Conservation (phyloP, 106 monocot genomes). For the Dendrobium officinale region DNA sequence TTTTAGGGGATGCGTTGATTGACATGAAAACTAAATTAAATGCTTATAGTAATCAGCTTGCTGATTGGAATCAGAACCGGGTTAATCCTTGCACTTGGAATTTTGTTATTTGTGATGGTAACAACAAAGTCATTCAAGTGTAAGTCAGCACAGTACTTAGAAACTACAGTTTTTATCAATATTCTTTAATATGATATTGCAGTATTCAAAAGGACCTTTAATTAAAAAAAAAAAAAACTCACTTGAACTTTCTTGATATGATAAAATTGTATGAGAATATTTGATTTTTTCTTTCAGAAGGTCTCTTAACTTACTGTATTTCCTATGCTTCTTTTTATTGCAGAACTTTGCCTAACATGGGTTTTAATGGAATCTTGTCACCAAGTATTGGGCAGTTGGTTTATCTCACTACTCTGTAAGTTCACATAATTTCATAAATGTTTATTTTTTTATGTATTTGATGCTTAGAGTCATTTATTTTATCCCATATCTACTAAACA, state of each 20-base stretch:
- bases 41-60: slow-evolving; percentile 43
- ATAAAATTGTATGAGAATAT: background rate
- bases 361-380: slow-evolving; percentile 75
- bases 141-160: slow-evolving; percentile 22
- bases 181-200: background rate
- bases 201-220: background rate
- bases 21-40: slow-evolving; percentile 42
- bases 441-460: background rate
- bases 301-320: background rate
- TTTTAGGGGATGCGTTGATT: slow-evolving; percentile 49
- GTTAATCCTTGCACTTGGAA: slow-evolving; percentile 70
- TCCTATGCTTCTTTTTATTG: background rate
- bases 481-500: background rate
- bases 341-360: slow-evolving; percentile 82
- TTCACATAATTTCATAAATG: background rate
- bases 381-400: slow-evolving; percentile 63
- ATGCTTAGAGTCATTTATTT: background rate
- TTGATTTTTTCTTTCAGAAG: background rate
- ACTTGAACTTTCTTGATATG: background rate
- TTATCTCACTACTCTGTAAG: slow-evolving; percentile 54
- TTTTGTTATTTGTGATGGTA: slow-evolving; percentile 68
- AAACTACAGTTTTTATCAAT: background rate
- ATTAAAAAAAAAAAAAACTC: background rate
- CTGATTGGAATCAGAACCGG: slow-evolving; percentile 55
- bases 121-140: slow-evolving; percentile 69